Percentiles rank a stretch among this genome's conserved stretches.
These are phyloP conservation scores for Kuraishia borneana DNA, from an alignment of 805 yeast species.

Conservation along the genomic window DNA sequence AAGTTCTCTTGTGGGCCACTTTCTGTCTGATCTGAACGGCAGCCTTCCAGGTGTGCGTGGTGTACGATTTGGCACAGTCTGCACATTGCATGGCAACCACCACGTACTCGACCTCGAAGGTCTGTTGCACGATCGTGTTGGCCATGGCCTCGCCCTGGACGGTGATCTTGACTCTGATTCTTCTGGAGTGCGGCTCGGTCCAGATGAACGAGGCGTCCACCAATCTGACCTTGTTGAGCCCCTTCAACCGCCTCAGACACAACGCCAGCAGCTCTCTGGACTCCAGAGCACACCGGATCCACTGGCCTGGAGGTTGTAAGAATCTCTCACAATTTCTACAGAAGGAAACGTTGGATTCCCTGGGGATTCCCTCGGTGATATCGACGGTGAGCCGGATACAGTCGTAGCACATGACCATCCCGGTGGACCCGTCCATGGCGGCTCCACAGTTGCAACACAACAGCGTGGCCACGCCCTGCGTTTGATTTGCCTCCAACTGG, in stretches of 20 bases:
- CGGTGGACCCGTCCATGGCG: slow-evolving; percentile 92
- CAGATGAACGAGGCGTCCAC: slow-evolving; percentile 93
- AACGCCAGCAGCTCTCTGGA: slow-evolving; percentile 87
- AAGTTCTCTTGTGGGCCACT: slow-evolving; percentile 93
- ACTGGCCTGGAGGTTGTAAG: slow-evolving; percentile 87
- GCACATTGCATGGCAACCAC: slow-evolving; percentile 97
- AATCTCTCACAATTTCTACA: slow-evolving; percentile 97
- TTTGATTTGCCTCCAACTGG: background rate
- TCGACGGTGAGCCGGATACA: slow-evolving; percentile 91
- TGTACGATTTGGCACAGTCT: slow-evolving; percentile 95
- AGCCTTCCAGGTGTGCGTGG: slow-evolving; percentile 97
- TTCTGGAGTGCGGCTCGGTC: slow-evolving; percentile 98
- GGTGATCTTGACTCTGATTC: slow-evolving; percentile 82
- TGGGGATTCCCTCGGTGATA: slow-evolving; percentile 87
- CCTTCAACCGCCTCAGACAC: slow-evolving; percentile 80
- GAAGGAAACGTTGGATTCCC: slow-evolving; percentile 87
- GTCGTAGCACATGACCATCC: slow-evolving; percentile 93
- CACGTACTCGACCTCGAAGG: slow-evolving; percentile 86
- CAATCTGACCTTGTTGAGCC: slow-evolving; percentile 74
- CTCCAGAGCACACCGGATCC: slow-evolving; percentile 87
- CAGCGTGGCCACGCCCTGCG: slow-evolving; percentile 51
- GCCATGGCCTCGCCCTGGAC: slow-evolving; percentile 96
- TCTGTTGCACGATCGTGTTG: slow-evolving; percentile 86
- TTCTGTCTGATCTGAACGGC: slow-evolving; percentile 96
- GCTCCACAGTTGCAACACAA: slow-evolving; percentile 98